Evolutionary conservation across 257 asterid species (phyloP).

Genomic region (Voacanga thouarsii): DNA sequence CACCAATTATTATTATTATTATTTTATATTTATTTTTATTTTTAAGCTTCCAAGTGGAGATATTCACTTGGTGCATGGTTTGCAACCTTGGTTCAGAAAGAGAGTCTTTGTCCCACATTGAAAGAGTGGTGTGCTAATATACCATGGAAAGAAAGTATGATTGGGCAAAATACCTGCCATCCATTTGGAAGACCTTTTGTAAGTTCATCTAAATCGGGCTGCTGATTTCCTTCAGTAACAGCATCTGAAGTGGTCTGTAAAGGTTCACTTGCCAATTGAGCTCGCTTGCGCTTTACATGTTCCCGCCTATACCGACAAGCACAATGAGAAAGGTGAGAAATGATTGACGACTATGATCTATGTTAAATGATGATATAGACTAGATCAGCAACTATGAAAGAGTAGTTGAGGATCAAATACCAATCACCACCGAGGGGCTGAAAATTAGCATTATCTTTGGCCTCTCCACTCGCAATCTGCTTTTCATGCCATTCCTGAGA

Average conservation of each 20-base stretch:
- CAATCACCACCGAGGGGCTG: conserved; percentile 99
- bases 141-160: neutral
- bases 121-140: neutral
- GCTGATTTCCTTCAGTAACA: conserved; percentile 33
- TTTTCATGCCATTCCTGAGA: conserved; percentile 88
- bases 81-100: neutral
- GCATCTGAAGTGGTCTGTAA: conserved; percentile 37
- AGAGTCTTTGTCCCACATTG: neutral
- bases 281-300: conserved; percentile 85
- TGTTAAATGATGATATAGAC: neutral
- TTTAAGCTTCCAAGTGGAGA: too few relatives aligned
- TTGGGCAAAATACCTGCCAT: conserved; percentile 65
- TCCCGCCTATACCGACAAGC: conserved; percentile 69
- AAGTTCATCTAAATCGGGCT: conserved; percentile 56
- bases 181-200: conserved; percentile 83
- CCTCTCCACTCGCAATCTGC: conserved; percentile 90
- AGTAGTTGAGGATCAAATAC: conserved; percentile 32
- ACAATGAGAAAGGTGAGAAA: neutral
- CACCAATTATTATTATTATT: too few relatives aligned
- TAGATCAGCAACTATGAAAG: conserved; percentile 12
- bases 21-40: too few relatives aligned
- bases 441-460: conserved; percentile 88
- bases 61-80: neutral
- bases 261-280: conserved; percentile 51
- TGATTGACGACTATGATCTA: neutral